Base-by-base conservation (phyloP, 306 rosid genomes). In the Quercus rubra region DNA sequence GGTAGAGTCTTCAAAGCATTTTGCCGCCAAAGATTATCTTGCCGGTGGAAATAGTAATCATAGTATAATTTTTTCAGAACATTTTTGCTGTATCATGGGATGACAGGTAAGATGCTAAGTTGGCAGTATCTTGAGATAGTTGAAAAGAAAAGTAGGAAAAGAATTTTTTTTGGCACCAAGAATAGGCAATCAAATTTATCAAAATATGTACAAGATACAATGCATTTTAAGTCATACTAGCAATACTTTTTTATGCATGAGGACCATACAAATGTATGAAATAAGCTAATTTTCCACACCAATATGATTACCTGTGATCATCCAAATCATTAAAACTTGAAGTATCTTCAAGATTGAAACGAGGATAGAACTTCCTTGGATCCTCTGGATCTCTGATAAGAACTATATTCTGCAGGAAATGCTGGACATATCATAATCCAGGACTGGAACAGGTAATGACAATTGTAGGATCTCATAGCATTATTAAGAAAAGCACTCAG, bases 1-100 rank as follows among this genome's bases (percentile, higher is more conserved):
- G 99, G 99, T 70, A 95, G 85, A 46, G 97, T 95, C 89, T 91
- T 93, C 90, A 95, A 81, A 62, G 99, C 99, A 90, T 93, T 92
- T 86, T 89, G 83, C 83, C 88, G 87, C 99, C 99, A 95, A 69
- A 95, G 97, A 89, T 80, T 80, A 68, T 95, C 99, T 93, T 95
- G 99, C 55, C 98, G 98, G 3, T 93, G 95, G 87, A 93, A 95
- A 89, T 91, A 95, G 86, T 93, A 95, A 70, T 95, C 99, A 75
- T 89, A 79, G 83, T 95, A 95, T 71, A 95, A 86, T 81, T 87
- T 87, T 89, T 85, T 95, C 77, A 95, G 83, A 78, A 93, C 89
- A 83, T 89, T 82, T 82, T 95, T 90, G 87, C 98, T 95, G 94
- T 81, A 82, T 73, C 46, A 77, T 46, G 74, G 28, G 73, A 77